Evolutionary conservation across 2,329 filamentous ascomycete species (phyloP).

Genomic region (Tolypocladium sp.): DNA sequence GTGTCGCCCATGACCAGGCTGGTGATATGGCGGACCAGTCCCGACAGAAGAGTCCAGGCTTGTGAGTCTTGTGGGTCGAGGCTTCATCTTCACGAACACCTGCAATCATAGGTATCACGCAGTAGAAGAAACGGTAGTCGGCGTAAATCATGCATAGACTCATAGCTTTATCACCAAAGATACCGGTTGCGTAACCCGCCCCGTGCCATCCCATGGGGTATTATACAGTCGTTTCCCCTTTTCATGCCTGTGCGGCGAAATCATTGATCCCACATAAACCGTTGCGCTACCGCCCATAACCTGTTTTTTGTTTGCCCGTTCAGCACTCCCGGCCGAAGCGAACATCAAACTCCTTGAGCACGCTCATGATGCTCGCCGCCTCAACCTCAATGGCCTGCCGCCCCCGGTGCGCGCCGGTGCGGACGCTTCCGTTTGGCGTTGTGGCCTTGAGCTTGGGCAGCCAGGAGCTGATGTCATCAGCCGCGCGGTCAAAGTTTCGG

Average conservation of each 20-base stretch:
- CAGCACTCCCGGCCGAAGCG: constrained; percentile 48
- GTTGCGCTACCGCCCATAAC: not conserved
- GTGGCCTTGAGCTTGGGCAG: constrained; percentile 61
- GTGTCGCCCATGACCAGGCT: too few species aligned
- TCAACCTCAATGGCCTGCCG: constrained; percentile 66
- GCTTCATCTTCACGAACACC: too few species aligned
- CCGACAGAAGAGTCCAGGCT: too few species aligned
- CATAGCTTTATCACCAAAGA: not conserved
- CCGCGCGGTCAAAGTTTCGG: constrained; percentile 64
- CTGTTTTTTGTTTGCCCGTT: not conserved
- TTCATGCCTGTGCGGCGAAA: not conserved
- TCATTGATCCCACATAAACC: not conserved
- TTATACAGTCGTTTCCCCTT: not conserved
- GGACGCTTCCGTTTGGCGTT: constrained; percentile 22
- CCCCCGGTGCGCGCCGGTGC: constrained; percentile 21
- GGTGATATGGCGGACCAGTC: too few species aligned
- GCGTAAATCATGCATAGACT: not conserved
- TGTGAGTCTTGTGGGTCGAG: too few species aligned
- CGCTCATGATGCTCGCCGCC: constrained; percentile 76
- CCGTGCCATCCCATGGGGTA: not conserved
- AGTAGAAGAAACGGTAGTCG: not conserved
- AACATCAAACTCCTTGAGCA: constrained; percentile 73
- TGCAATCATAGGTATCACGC: not conserved
- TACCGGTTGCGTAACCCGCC: not conserved
- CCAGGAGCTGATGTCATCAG: constrained; percentile 67